Conservation (phyloP, 768 basidiomycete species). For the Atractiella rhizophila region DNA sequence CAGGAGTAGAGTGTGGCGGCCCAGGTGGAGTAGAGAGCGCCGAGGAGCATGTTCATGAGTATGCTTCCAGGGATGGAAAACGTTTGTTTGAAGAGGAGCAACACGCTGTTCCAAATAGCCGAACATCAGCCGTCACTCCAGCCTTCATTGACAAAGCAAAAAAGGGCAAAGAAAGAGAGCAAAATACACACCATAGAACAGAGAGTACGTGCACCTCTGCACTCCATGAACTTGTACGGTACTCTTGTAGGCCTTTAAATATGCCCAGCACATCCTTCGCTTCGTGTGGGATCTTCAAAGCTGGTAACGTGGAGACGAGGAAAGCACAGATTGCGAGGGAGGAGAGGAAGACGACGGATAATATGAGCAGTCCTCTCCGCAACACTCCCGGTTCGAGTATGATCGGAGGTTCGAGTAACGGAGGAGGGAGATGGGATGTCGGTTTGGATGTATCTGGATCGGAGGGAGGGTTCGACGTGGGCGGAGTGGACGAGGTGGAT, state of each 20-base stretch:
- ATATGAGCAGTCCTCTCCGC: slow-evolving; percentile 12
- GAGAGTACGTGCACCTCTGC: slow-evolving; percentile 14
- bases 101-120: too few species aligned
- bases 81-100: slow-evolving; percentile 18
- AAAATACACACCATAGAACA: too few species aligned
- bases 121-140: too few species aligned
- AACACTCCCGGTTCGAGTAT: too few species aligned
- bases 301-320: slow-evolving; percentile 14
- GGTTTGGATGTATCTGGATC: background rate
- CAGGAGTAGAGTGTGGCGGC: slow-evolving; percentile 14
- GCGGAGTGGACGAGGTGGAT: background rate
- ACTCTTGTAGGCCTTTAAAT: slow-evolving; percentile 7
- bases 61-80: slow-evolving; percentile 17
- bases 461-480: background rate
- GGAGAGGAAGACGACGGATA: slow-evolving; percentile 14
- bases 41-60: slow-evolving; percentile 17
- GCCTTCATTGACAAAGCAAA: too few species aligned
- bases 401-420: slow-evolving; percentile 12
- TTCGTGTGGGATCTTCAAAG: slow-evolving; percentile 13
- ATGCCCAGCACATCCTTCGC: slow-evolving; percentile 13
- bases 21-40: slow-evolving; percentile 15
- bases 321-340: slow-evolving; percentile 13
- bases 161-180: too few species aligned
- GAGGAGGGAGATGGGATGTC: background rate
- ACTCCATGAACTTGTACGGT: slow-evolving; percentile 10